These are phyloP conservation scores for Wilhelminamyces savonicus DNA, from an alignment of 805 yeast species.

Conservation along the genomic window DNA sequence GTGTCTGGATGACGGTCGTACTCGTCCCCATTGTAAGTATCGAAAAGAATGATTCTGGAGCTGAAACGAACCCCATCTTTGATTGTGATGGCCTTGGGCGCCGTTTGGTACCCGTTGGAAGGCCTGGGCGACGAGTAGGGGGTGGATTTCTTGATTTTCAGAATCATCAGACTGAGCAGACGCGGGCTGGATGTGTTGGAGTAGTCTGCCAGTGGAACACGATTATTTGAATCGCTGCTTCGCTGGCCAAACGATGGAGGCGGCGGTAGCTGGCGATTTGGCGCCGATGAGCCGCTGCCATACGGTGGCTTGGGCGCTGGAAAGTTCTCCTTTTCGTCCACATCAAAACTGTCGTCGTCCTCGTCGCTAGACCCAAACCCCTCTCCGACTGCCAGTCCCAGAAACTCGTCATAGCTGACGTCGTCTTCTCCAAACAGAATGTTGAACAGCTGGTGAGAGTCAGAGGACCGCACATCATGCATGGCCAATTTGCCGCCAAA, in stretches of 20 bases:
- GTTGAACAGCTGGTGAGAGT: slow-evolving; percentile 37
- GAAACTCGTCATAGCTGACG: slow-evolving; percentile 15
- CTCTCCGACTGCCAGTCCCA: slow-evolving; percentile 28
- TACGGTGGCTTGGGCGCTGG: too few species aligned
- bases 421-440: slow-evolving; percentile 29
- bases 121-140: slow-evolving; percentile 1
- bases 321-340: slow-evolving; percentile 8
- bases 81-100: slow-evolving; percentile 1
- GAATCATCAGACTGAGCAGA: slow-evolving; percentile 25
- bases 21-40: slow-evolving; percentile 75
- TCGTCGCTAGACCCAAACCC: slow-evolving; percentile 30
- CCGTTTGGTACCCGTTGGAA: slow-evolving; percentile 1
- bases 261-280: too few species aligned
- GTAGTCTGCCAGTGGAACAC: too few species aligned
- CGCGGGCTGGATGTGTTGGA: slow-evolving; percentile 22
- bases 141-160: slow-evolving; percentile 19
- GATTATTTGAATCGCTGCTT: too few species aligned
- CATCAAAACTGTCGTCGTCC: slow-evolving; percentile 16
- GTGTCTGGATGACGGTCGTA: slow-evolving; percentile 91
- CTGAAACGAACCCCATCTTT: slow-evolving; percentile 55
- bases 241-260: too few species aligned
- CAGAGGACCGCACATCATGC: slow-evolving; percentile 25
- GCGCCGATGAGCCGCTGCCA: too few species aligned
- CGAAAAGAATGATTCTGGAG: slow-evolving; percentile 75
- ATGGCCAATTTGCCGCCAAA: slow-evolving; percentile 33